A percentile compares a stretch with the other conserved stretches of the same genome.
These are phyloP conservation scores for Mangifera indica DNA, from an alignment of 345 rosid species.

Conservation along the genomic window DNA sequence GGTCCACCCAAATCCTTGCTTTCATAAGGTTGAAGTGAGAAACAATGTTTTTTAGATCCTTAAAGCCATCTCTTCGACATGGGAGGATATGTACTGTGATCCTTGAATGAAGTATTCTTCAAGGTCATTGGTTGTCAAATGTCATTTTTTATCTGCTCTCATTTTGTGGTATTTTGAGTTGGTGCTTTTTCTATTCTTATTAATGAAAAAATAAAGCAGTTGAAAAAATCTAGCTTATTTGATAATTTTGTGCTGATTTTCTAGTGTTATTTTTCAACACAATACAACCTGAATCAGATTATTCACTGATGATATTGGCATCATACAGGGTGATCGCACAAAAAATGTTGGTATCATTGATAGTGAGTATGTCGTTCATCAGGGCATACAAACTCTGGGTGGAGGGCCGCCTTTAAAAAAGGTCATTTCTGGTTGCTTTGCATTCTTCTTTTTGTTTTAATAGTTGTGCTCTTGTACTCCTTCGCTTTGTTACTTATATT, in stretches of 20 bases:
- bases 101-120: not conserved
- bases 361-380: constrained; percentile 81
- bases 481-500: not conserved
- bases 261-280: not conserved
- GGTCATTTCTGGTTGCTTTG: constrained; percentile 29
- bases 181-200: not conserved
- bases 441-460: not conserved
- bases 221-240: not conserved
- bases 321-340: constrained; percentile 77
- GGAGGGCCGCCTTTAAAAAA: constrained; percentile 50
- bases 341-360: constrained; percentile 87
- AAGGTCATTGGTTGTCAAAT: not conserved
- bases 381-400: constrained; percentile 87
- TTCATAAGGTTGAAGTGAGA: not conserved
- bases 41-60: not conserved
- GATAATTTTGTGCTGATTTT: not conserved
- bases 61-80: not conserved
- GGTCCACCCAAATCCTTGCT: not conserved
- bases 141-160: not conserved
- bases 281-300: not conserved
- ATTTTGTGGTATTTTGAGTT: not conserved
- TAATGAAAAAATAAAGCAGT: not conserved
- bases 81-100: not conserved
- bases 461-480: not conserved
- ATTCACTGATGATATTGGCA: not conserved